Percentiles rank a stretch among this genome's conserved stretches.
Conservation (phyloP, 1,284 basidiomycete genomes). For the Microstroma glucosiphilum region DNA sequence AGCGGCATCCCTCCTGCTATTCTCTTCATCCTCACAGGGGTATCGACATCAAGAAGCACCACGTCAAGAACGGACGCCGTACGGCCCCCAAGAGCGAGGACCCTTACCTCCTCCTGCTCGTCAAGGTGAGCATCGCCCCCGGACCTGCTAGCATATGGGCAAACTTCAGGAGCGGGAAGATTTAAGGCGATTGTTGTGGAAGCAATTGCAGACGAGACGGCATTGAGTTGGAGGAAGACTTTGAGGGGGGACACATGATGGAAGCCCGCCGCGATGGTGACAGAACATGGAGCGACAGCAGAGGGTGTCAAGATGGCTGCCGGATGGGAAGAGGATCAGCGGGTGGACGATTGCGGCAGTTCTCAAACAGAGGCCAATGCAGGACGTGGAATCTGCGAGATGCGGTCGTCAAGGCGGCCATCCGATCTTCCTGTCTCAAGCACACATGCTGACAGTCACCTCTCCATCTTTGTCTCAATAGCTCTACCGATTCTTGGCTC, state of each 20-base stretch:
- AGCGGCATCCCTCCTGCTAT: not conserved
- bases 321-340: too few species aligned
- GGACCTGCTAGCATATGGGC: not conserved
- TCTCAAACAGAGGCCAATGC: not conserved
- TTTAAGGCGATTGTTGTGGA: too few species aligned
- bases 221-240: too few species aligned
- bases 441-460: not conserved
- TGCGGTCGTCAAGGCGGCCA: not conserved
- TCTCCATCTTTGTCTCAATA: constrained; percentile 47
- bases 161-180: too few species aligned
- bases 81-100: constrained; percentile 57
- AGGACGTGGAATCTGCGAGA: not conserved
- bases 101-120: constrained; percentile 57
- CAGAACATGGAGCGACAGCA: too few species aligned
- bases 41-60: constrained; percentile 94
- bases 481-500: constrained; percentile 98
- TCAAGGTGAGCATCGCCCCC: constrained; percentile 68
- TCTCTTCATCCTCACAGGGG: constrained; percentile 56
- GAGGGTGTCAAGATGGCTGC: too few species aligned
- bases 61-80: constrained; percentile 96
- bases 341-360: not conserved
- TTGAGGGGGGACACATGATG: too few species aligned
- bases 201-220: too few species aligned
- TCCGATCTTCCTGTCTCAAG: not conserved
- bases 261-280: too few species aligned